phyloP scores from a whole-genome alignment of 2,329 filamentous ascomycete species.

The Diplocarpon mali region DNA sequence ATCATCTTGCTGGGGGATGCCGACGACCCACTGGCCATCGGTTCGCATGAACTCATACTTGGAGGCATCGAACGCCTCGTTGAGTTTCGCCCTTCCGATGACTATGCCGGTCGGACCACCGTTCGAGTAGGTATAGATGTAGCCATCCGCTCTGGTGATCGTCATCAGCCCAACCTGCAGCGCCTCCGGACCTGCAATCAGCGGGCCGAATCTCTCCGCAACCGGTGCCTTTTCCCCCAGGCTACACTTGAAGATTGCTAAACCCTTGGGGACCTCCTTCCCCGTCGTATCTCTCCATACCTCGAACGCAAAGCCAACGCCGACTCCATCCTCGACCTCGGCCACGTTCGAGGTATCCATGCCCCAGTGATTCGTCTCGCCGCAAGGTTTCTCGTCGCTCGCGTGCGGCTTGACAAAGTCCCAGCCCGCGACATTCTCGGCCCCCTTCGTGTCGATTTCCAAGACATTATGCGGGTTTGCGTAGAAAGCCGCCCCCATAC shows the following conservation, averaged over 20 bases:
- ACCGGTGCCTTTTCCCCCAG: not conserved
- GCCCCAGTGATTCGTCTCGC: conserved; percentile 1
- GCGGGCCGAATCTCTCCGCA: not conserved
- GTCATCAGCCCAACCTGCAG: conserved; percentile 4
- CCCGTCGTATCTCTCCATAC: conserved; percentile 3
- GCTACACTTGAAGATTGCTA: not conserved
- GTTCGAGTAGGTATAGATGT: conserved; percentile 4
- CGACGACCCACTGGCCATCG: not conserved
- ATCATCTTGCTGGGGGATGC: conserved; percentile 1
- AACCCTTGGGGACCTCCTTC: not conserved
- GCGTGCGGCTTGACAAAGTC: conserved; percentile 3
- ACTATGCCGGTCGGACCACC: not conserved
- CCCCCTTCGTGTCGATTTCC: conserved; percentile 1
- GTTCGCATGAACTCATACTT: conserved; percentile 1
- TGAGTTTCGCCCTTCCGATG: not conserved
- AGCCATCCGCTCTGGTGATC: conserved; percentile 1
- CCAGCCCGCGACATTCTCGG: conserved; percentile 1
- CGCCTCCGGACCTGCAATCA: conserved; percentile 3
- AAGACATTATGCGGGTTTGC: not conserved
- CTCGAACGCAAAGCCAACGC: conserved; percentile 1
- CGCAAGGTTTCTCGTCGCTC: conserved; percentile 2
- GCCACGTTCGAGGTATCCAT: conserved; percentile 4
- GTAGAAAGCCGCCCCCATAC: conserved; percentile 2
- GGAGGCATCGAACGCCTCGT: not conserved
- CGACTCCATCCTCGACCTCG: not conserved